Percentiles rank a stretch among this genome's conserved stretches.
These are phyloP conservation scores for Osmanthus fragrans DNA, from an alignment of 257 asterid species.

Conservation along the genomic window DNA sequence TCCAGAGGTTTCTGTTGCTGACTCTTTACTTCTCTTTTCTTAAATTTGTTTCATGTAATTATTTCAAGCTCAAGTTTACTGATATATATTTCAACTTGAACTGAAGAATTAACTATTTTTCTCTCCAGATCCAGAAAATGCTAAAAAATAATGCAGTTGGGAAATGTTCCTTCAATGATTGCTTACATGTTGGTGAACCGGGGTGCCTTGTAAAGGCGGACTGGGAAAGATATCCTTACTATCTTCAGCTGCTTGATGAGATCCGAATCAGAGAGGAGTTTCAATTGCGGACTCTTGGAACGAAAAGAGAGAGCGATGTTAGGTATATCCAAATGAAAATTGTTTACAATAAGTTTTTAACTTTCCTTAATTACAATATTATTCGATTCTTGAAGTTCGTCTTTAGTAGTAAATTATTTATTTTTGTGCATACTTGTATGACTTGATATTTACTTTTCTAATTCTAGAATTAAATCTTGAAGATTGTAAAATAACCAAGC, in stretches of 20 bases:
- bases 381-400: neutral
- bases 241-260: constrained; percentile 91
- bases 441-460: too few relatives aligned
- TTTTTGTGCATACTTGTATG: neutral
- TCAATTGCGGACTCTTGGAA: constrained; percentile 83
- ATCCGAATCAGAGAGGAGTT: constrained; percentile 86
- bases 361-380: neutral
- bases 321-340: constrained; percentile 49
- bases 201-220: constrained; percentile 77
- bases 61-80: neutral
- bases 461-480: too few relatives aligned
- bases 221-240: constrained; percentile 92
- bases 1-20: constrained; percentile 71
- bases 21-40: constrained; percentile 5
- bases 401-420: neutral
- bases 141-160: constrained; percentile 50
- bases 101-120: constrained; percentile 3
- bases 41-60: neutral
- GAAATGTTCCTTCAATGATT: constrained; percentile 73
- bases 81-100: neutral
- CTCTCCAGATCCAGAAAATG: constrained; percentile 65
- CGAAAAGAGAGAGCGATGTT: constrained; percentile 87
- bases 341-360: too few relatives aligned
- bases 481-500: too few relatives aligned
- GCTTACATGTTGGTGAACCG: constrained; percentile 90